A percentile compares a stretch with the other conserved stretches of the same genome.
Conservation (phyloP, 306 rosid genomes). For the Calophaca sinica region DNA sequence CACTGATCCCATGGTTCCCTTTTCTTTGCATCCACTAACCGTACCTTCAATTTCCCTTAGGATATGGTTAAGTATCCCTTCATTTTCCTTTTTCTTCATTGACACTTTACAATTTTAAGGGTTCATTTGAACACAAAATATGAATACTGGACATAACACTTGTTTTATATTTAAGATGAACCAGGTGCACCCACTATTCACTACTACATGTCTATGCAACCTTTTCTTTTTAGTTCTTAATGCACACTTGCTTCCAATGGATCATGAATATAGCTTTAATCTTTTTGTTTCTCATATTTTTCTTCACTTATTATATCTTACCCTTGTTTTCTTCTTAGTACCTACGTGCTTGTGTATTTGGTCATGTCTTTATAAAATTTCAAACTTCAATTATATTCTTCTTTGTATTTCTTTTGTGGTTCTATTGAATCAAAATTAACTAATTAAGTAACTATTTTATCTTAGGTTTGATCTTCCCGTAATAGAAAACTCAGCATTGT, state of each 20-base stretch:
- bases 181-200: neutral
- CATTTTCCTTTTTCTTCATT: neutral
- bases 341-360: neutral
- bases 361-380: neutral
- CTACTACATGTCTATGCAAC: too few relatives aligned
- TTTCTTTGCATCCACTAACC: constrained; percentile 59
- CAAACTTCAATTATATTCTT: neutral
- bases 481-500: too few relatives aligned
- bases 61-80: neutral
- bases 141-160: too few relatives aligned
- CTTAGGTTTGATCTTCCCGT: too few relatives aligned
- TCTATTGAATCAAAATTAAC: constrained; percentile 1
- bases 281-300: neutral
- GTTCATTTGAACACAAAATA: neutral
- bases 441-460: too few relatives aligned
- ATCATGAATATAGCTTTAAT: constrained; percentile 2
- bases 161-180: neutral
- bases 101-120: neutral
- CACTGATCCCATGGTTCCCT: constrained; percentile 16
- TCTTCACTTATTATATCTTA: constrained; percentile 1
- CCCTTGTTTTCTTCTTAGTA: constrained; percentile 1
- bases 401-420: neutral
- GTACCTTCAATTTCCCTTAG: constrained; percentile 1
- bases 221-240: neutral
- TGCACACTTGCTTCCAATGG: constrained; percentile 18